Evolutionary conservation across 345 rosid genomes (phyloP).

Genomic region (Lepidium africanum): DNA sequence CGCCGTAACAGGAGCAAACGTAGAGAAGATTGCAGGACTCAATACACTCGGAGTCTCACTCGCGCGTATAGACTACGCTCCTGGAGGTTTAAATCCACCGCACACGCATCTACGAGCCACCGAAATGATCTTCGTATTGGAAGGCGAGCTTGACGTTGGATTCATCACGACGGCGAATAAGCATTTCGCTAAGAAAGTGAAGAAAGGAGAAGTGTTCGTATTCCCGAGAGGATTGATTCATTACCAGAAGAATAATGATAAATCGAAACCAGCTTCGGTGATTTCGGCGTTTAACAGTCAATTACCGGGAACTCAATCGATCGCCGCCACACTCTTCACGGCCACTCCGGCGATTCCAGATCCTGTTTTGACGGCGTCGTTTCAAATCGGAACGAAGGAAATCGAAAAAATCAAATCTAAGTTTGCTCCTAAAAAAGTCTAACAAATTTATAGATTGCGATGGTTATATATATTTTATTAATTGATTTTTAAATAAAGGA

Average conservation of each 20-base stretch:
- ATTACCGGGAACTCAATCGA: slow-evolving; percentile 57
- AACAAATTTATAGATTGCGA: background rate
- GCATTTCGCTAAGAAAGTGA: slow-evolving; percentile 38
- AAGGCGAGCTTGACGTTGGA: slow-evolving; percentile 56
- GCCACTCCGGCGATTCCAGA: slow-evolving; percentile 48
- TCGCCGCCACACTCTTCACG: slow-evolving; percentile 40
- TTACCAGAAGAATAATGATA: slow-evolving; percentile 60
- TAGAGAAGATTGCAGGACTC: slow-evolving; percentile 56
- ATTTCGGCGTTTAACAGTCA: slow-evolving; percentile 59
- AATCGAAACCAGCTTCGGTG: slow-evolving; percentile 32
- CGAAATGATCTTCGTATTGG: slow-evolving; percentile 47
- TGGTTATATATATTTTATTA: background rate
- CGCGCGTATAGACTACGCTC: slow-evolving; percentile 46
- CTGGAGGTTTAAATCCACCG: slow-evolving; percentile 60
- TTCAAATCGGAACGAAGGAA: slow-evolving; percentile 58
- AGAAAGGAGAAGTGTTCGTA: slow-evolving; percentile 53
- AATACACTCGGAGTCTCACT: slow-evolving; percentile 65
- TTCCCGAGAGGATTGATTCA: slow-evolving; percentile 61
- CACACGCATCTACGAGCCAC: slow-evolving; percentile 76
- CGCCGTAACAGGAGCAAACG: slow-evolving; percentile 45
- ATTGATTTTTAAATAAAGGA: background rate
- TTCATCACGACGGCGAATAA: slow-evolving; percentile 60
- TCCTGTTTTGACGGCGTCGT: slow-evolving; percentile 42
- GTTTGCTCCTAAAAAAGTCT: slow-evolving; percentile 48
- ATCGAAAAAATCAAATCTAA: slow-evolving; percentile 42